Base-by-base conservation (phyloP, 352 stramenopile species). In the Phytophthora citrophthora region DNA sequence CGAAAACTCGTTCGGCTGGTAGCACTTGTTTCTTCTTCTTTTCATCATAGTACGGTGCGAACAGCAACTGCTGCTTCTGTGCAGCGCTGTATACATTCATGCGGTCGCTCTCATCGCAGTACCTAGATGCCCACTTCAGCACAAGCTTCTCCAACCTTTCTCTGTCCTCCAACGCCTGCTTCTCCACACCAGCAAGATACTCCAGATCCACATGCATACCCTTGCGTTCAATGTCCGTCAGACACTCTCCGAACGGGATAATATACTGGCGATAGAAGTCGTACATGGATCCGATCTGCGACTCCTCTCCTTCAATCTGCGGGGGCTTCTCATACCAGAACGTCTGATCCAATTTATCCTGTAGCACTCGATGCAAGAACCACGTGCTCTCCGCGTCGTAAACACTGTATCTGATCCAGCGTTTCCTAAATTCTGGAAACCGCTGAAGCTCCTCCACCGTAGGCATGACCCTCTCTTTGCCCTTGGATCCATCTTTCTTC, bases 201-300 rank as follows among this genome's bases (percentile, higher is more conserved):
- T 88, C 80, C 10, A 83, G 38, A 71, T 96, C 81, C 45, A 98
- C 88, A 54, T 95, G 77, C 74, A 98, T 97, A 13, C 94, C 94
- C 41, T 94, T 93, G 52, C 95, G 80, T 79, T 99, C 98, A 70
- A 99, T 99, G 72, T 99, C 97, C 5, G 97, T 99, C 4, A 99
- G 83, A 24, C 99, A 94, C 64, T 99, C 89, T 23, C 96, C 98
- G 72, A 99, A 99, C n/a, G 94, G 89, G 20, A 98, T 79, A 74
- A 99, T 97, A 74, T 99, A 98, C 49, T 91, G 63, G 39, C 87
- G 59, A 77, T 99, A 99, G 59, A 99, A 99, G 60, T 99, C 94
- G 60, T 97, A 98, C 86, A 99, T 95, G 8, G 83, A 92, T 10
- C 77, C 77, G 23, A 61, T 72, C 18, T 79, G 58, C n/a, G 54